These are phyloP conservation scores for Calamus simplicifolius DNA, from an alignment of 176 grass and related monocot genomes.

Conservation along the genomic window DNA sequence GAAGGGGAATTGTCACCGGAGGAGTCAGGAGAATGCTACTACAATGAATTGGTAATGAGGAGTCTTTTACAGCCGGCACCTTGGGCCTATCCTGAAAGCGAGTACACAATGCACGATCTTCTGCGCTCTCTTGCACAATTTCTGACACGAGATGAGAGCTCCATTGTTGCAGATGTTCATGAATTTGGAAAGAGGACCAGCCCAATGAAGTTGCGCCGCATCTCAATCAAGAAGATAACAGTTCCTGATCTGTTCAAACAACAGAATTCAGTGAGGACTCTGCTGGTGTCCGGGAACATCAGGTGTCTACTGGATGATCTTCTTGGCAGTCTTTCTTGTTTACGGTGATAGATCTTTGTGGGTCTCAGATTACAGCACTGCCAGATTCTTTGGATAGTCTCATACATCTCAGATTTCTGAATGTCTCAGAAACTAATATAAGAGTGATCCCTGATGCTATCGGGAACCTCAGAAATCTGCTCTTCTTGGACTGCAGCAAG, in stretches of 20 bases:
- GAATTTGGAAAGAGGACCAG: slow-evolving; percentile 15
- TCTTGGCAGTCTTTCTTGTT: slow-evolving; percentile 30
- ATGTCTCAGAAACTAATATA: slow-evolving; percentile 59
- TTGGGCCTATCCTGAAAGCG: not conserved
- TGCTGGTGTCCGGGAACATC: slow-evolving; percentile 62
- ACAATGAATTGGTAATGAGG: slow-evolving; percentile 45
- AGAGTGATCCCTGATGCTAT: slow-evolving; percentile 46
- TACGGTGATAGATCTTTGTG: slow-evolving; percentile 58
- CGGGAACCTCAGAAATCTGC: slow-evolving; percentile 37
- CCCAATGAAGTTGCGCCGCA: slow-evolving; percentile 16
- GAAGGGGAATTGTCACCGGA: slow-evolving; percentile 25
- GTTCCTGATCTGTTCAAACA: slow-evolving; percentile 34
- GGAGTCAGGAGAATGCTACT: slow-evolving; percentile 53
- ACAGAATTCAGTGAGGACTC: slow-evolving; percentile 41
- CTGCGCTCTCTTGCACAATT: slow-evolving; percentile 41
- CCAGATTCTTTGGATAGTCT: slow-evolving; percentile 44
- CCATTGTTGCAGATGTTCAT: not conserved
- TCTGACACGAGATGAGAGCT: slow-evolving; percentile 37
- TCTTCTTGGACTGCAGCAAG: slow-evolving; percentile 18
- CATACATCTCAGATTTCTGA: slow-evolving; percentile 54
- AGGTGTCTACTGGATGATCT: slow-evolving; percentile 24
- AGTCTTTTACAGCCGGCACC: slow-evolving; percentile 42
- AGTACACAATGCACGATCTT: slow-evolving; percentile 47
- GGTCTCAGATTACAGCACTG: slow-evolving; percentile 40
- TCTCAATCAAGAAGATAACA: slow-evolving; percentile 37